Evolutionary conservation across 139 green algal genomes (phyloP), one percentile per base, ranked within the genome.

Genomic region (Chlamydomonas schloesseri): DNA sequence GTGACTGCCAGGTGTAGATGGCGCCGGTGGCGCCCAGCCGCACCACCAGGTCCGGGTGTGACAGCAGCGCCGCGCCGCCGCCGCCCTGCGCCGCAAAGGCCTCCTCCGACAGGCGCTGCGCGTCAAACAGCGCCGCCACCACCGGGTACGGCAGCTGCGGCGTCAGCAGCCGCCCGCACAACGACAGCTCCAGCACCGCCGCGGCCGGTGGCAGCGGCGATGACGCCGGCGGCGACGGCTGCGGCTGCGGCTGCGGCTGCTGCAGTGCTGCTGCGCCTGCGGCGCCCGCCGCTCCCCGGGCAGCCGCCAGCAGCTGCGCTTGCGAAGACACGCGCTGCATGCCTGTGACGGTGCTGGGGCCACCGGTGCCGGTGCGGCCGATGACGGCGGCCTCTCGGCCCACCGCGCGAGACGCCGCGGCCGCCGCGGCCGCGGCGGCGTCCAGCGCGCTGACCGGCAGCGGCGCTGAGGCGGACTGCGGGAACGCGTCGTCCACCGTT

Each of bases 101-200:
- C 33, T 68, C 55, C 58, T 87, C 72, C 28, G 50, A 73, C 6
- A 82, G 26, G 46, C 70, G 47, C 29, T 55, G 21, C 24, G 62
- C 67, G 47, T 94, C 86, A 90, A 95, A 96, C 47, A 92, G 37
- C 53, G 62, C 47, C 46, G 62, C 31, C 11, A 90, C 92, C 81
- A 93, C 88, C 31, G 26, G 58, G 29, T 84, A 69, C n/a, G 77
- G 21, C 88, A 93, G 93, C 26, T 71, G 86, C 2, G 71, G 71
- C 14, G 68, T 65, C 68, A 98, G 81, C 57, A 88, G 68, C 60
- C 71, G 34, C 2, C 88, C 93, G 85, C 94, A 97, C 36, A 95
- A 60, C n/a, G 93, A 96, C 74, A 98, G 73, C 89, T 95, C 83
- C 13, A 96, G 58, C 29, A 83, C 92, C 47, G 74, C 83, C 28